Base-by-base conservation (phyloP, 352 stramenopile genomes). In the Pythium chondricola region DNA sequence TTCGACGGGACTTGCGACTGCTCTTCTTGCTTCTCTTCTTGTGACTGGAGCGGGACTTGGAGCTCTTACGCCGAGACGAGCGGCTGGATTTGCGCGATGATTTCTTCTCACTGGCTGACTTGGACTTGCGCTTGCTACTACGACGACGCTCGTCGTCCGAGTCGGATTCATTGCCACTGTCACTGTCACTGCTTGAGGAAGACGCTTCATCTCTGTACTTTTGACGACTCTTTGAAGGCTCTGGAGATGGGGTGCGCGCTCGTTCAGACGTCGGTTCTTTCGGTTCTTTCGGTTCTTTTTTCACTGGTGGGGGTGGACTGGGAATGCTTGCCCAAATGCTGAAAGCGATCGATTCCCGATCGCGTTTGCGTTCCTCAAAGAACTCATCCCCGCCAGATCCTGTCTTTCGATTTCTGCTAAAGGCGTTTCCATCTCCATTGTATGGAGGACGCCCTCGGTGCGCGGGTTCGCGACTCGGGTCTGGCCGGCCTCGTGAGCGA, bases 271-370 rank as follows among this genome's bases (percentile, higher is more conserved):
- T n/a, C n/a, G n/a, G n/a, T n/a, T n/a, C n/a, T n/a, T n/a, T n/a
- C n/a, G 69, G 65, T 48, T 67, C 64, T 61, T 84, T 85, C 4
- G 59, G 48, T 33, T 72, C 64, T 17, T 53, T 67, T 49, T 83
- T 83, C 8, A 47, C 40, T 17, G 68, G 64, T 2, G 71, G 73
- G 22, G 67, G 60, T 4, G 83, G 80, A 27, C 80, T 92, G 1
- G 80, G 80, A 43, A 94, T 89, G 0, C 56, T 38, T 9, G 64
- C 54, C 83, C 83, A 94, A 43, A 94, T 87, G 43, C 66, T 90
- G 51, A 83, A 91, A 25, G 47, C 25, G 18, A 75, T 75, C 1
- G 49, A 37, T 0, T 92, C 75, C 33, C 83, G 71, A 6, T 92
- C 58, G 31, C 56, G 65, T 50, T 87, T 88, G 51, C 83, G 73